Base-by-base conservation (phyloP, 2,329 filamentous ascomycete species). In the Dryadomyces quercus-mongolicae region DNA sequence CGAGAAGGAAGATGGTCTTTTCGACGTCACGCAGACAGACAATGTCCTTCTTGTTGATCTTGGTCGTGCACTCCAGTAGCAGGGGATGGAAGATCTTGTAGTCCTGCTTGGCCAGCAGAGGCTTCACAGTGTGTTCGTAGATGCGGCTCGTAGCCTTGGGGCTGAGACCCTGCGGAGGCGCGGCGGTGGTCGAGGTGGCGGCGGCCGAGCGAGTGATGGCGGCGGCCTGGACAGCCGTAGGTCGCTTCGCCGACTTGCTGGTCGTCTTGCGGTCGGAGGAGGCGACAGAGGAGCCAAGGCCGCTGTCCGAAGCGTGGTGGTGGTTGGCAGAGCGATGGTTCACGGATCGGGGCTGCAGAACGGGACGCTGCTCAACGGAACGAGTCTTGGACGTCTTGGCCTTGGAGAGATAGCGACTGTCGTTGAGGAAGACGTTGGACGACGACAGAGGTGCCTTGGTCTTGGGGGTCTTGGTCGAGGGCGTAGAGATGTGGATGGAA, bases 21-120 rank as follows among this genome's bases (percentile, higher is more conserved):
- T 97, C 92, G 51, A 97, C 78, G 70, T 97, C 92, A 68, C 92
- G 84, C 54, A 97, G 81, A 72, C 87, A 95, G 67, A 87, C 83
- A 64, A 97, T 93, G 63, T 93, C 83, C 69, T 89, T 91, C 65
- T 84, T 81, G 64, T 82, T 81, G 66, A 95, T 93, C 65, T 85
- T 85, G 67, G 79, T 77, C 49, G 88, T 88, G 60, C 90, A 82
- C 68, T 88, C 85, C 61, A 85, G 76, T 59, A 95, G 78, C 62
- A 95, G 80, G 50, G 85, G 76, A 66, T 89, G 85, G 68, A 95
- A 95, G 50, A 86, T 82, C 67, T 89, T 87, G 57, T 94, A 77
- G 36, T 78, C 75, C 21, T 82, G 70, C 64, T 91, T 85, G 59
- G 79, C 78, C 55, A 93, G 78, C 51, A 96, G 82, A 34, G 91